Evolutionary conservation across 108 stramenopile species (phyloP).

Genomic region (Cyclostephanos tholiformis): DNA sequence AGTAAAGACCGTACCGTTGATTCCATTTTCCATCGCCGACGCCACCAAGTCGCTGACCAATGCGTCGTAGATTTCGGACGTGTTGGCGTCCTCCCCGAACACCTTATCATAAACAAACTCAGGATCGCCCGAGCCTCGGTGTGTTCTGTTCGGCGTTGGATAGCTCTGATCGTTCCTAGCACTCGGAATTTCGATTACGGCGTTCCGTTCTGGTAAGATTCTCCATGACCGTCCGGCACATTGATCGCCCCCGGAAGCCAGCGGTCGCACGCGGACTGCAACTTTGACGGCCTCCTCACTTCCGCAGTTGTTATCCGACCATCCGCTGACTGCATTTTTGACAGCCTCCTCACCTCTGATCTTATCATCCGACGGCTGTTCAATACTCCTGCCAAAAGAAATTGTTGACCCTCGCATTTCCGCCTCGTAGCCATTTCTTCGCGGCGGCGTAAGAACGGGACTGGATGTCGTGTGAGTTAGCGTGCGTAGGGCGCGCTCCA

Average conservation of each 20-base stretch:
- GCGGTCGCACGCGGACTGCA: constrained; percentile 53
- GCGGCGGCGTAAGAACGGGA: background rate
- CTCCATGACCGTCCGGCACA: constrained; percentile 61
- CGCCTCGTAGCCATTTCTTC: background rate
- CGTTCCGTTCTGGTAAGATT: constrained; percentile 57
- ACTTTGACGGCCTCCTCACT: constrained; percentile 37
- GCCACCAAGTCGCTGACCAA: constrained; percentile 86
- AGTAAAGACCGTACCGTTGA: constrained; percentile 96
- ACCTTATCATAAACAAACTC: constrained; percentile 90
- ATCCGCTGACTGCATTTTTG: no score
- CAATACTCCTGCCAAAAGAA: background rate
- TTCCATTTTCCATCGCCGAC: constrained; percentile 78
- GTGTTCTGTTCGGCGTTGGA: constrained; percentile 27
- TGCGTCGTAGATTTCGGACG: constrained; percentile 81
- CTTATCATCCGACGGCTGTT: background rate
- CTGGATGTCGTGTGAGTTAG: constrained; percentile 13
- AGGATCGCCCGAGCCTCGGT: constrained; percentile 60
- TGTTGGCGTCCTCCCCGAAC: constrained; percentile 82
- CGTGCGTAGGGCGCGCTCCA: constrained; percentile 31
- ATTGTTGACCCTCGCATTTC: background rate
- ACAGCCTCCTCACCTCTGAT: no score
- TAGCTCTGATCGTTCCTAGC: constrained; percentile 42
- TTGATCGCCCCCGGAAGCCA: constrained; percentile 31
- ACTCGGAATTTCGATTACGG: constrained; percentile 59
- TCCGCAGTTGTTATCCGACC: background rate